Evolutionary conservation across 495 filamentous ascomycete species (phyloP), one percentile per base, ranked within the genome.

Genomic region (Tuber calosporum): DNA sequence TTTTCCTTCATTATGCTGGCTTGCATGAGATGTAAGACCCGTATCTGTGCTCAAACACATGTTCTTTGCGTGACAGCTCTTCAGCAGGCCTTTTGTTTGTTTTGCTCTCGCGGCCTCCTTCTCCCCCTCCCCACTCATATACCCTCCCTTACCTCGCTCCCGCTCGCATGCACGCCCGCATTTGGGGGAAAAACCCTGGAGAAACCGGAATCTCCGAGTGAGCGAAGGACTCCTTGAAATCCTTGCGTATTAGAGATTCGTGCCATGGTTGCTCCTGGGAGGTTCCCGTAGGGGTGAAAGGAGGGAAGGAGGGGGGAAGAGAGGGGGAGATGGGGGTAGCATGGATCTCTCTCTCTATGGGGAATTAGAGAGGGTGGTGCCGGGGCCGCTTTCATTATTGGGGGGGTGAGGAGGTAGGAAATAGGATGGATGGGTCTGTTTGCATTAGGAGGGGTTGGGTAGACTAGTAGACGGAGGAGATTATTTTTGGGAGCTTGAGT

Each of bases 31-130:
- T 96, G 91, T 96, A 85, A 87, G 89, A 87, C 92, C 92, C 90
- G 93, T 96, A 96, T 96, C 93, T 96, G 93, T 96, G 91, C 93
- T 89, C 87, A 86, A 85, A 89, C 85, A 87, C 86, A 88, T 86
- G 83, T 84, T 85, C 92, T 89, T 82, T 85, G 86, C 86, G 86
- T 86, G 85, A 90, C 88, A 89, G 92, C 93, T 94, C 92, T 92
- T 94, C 92, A 90, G 88, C 85, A 90, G 90, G 91, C 88, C 86
- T 69, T 69, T 74, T 45, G 19, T 48, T 22, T 67, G 66, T 72
- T 74, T 77, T 48, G 48, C 34, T 77, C 58, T 75, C 71, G 62
- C 77, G 71, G 72, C 75, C 66, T 58, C n/a, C 48, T 62, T 13
- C n/a, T 30, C 42, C 19, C 17, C 15, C 42, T 15, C 9, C 48